Evolutionary conservation across 1,284 basidiomycete genomes (phyloP).

Genomic region (Limonomyces culmigenus): DNA sequence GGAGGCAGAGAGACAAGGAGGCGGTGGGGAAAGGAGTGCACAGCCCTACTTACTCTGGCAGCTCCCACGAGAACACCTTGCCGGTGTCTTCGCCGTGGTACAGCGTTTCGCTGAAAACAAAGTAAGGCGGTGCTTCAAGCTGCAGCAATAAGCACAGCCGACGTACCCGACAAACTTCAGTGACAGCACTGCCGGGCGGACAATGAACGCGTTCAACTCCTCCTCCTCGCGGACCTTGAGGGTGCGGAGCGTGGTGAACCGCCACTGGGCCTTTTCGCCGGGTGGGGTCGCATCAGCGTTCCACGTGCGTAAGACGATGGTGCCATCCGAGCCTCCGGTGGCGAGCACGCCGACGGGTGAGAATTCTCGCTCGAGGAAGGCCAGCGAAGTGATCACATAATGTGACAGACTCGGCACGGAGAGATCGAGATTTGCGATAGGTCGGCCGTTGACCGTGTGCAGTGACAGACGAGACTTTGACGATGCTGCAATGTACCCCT

Average conservation of each 20-base stretch:
- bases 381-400: slow-evolving; percentile 34
- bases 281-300: slow-evolving; percentile 49
- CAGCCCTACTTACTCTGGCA: slow-evolving; percentile 28
- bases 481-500: slow-evolving; percentile 78
- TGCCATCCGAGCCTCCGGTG: slow-evolving; percentile 48
- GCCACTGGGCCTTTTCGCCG: slow-evolving; percentile 49
- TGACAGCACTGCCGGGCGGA: slow-evolving; percentile 37
- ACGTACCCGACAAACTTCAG: slow-evolving; percentile 55
- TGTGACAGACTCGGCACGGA: slow-evolving; percentile 18
- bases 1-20: not conserved
- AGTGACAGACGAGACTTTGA: slow-evolving; percentile 50
- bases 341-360: slow-evolving; percentile 52
- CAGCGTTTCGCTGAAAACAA: slow-evolving; percentile 30
- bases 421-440: slow-evolving; percentile 51
- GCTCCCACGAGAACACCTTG: slow-evolving; percentile 40
- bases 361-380: slow-evolving; percentile 73
- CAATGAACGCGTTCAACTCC: too few relatives aligned
- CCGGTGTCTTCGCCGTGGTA: slow-evolving; percentile 54
- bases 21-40: not conserved
- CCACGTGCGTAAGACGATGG: slow-evolving; percentile 58
- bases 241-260: slow-evolving; percentile 47
- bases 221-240: slow-evolving; percentile 31
- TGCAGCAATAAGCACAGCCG: not conserved
- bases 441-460: slow-evolving; percentile 71
- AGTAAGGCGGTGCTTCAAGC: slow-evolving; percentile 5